Conservation (phyloP, 78 protist species). For the Dictyostelium discoideum region DNA sequence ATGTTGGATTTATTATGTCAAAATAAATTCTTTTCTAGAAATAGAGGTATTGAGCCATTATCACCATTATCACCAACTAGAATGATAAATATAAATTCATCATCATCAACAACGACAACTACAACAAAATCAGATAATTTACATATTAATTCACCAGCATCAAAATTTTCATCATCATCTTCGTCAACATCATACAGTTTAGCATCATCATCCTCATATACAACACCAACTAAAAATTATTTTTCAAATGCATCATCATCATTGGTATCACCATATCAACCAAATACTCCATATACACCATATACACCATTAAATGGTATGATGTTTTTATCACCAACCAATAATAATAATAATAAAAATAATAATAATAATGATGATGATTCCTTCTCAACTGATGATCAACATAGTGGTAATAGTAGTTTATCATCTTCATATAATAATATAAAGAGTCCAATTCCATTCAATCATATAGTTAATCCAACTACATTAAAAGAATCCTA, state of each 20-base stretch:
- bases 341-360: too few relatives aligned
- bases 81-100: neutral
- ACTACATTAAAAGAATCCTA: neutral
- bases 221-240: constrained; percentile 6
- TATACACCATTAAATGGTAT: neutral
- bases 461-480: constrained; percentile 7
- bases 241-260: neutral
- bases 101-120: neutral
- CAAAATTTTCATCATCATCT: neutral
- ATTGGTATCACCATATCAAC: neutral
- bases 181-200: neutral
- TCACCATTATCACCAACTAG: constrained; percentile 13
- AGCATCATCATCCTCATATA: neutral
- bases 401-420: neutral
- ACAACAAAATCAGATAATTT: neutral
- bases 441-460: neutral
- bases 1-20: constrained; percentile 8
- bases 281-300: constrained; percentile 2
- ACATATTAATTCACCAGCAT: neutral
- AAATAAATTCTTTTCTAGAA: neutral
- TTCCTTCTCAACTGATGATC: neutral
- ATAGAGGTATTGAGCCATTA: neutral
- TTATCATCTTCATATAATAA: neutral
- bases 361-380: neutral
- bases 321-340: neutral